A percentile compares a stretch with the other conserved stretches of the same genome.
These are phyloP conservation scores for Pyrenophora teres DNA, from an alignment of 2,329 filamentous ascomycete genomes.

Conservation along the genomic window DNA sequence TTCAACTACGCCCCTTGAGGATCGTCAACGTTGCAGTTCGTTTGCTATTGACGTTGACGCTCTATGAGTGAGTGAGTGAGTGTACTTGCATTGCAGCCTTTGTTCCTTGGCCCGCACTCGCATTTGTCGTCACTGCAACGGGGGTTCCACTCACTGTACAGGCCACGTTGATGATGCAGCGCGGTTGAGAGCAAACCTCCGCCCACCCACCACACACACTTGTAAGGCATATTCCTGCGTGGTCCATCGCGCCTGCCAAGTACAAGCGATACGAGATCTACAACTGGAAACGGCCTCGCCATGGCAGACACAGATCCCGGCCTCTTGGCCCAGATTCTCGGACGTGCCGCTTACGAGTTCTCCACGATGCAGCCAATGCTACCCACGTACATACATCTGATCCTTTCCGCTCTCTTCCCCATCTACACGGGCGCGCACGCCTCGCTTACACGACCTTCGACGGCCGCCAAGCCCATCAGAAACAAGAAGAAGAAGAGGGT, in stretches of 20 bases:
- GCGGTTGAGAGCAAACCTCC: background rate
- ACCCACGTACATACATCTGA: constrained; percentile 64
- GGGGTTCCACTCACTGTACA: background rate
- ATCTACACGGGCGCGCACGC: constrained; percentile 86
- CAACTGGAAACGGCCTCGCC: constrained; percentile 1
- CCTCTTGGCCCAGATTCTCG: constrained; percentile 34
- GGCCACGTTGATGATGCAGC: background rate
- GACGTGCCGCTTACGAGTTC: constrained; percentile 51
- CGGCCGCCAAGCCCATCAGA: constrained; percentile 68
- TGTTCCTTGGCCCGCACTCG: background rate
- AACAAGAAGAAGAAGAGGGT: constrained; percentile 56
- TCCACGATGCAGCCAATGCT: constrained; percentile 49
- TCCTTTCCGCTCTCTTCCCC: constrained; percentile 74
- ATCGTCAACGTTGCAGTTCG: background rate
- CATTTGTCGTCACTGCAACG: background rate
- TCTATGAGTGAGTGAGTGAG: background rate
- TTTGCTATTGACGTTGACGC: background rate
- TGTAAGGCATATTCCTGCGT: background rate
- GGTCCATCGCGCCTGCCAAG: too few relatives aligned
- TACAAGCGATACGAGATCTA: too few relatives aligned
- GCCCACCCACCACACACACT: background rate
- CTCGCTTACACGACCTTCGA: constrained; percentile 81
- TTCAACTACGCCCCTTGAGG: background rate
- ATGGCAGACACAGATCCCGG: constrained; percentile 42
- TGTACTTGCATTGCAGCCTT: background rate